These are phyloP conservation scores for Blastomyces emzantsi DNA, from an alignment of 2,329 filamentous ascomycete genomes.

Conservation along the genomic window DNA sequence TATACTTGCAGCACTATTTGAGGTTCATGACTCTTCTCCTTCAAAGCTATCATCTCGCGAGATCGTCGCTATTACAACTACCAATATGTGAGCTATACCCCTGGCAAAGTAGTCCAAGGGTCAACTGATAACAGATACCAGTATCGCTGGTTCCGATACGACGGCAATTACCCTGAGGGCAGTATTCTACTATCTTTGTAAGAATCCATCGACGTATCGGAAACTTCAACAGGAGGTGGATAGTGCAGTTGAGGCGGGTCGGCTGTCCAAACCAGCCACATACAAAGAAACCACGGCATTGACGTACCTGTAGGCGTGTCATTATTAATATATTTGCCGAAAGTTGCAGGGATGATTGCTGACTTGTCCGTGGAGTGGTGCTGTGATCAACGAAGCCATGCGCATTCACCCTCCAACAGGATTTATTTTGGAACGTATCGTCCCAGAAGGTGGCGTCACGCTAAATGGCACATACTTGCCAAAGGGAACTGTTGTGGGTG, in stretches of 20 bases:
- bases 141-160: constrained; percentile 24
- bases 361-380: not conserved
- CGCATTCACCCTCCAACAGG: constrained; percentile 13
- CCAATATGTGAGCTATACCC: not conserved
- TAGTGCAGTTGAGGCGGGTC: not conserved
- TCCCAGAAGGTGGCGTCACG: constrained; percentile 5
- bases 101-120: not conserved
- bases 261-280: not conserved
- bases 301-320: not conserved
- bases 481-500: constrained; percentile 31
- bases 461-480: constrained; percentile 23
- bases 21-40: not conserved
- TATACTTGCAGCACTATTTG: not conserved
- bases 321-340: not conserved
- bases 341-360: not conserved
- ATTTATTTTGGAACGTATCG: constrained; percentile 14
- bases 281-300: not conserved
- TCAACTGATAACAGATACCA: constrained; percentile 31
- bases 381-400: constrained; percentile 13
- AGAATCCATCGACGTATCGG: constrained; percentile 18
- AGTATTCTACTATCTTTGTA: constrained; percentile 16
- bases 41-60: constrained; percentile 1
- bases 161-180: constrained; percentile 15
- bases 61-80: not conserved
- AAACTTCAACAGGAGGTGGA: constrained; percentile 23